A percentile compares a stretch with the other conserved stretches of the same genome.
Evolutionary conservation across 805 yeast genomes (phyloP).

Genomic region (Zygosaccharomyces pseudorouxii): DNA sequence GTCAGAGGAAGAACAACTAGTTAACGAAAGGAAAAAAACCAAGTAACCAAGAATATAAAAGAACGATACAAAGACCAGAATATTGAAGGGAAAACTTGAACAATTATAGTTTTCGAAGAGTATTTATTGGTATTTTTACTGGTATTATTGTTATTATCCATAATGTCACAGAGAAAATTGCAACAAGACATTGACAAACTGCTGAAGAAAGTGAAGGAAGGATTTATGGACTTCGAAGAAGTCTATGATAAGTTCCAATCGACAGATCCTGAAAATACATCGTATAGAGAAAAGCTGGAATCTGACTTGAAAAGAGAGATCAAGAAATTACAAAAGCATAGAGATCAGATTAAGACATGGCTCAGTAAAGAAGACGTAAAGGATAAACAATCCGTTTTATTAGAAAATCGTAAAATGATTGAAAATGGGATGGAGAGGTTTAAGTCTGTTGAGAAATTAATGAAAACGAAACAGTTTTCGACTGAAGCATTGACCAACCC

Average conservation of each 20-base stretch:
- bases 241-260: conserved; percentile 79
- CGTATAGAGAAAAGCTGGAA: conserved; percentile 92
- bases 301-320: conserved; percentile 90
- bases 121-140: not conserved
- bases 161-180: conserved; percentile 45
- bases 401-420: conserved; percentile 69
- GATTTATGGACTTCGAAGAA: conserved; percentile 77
- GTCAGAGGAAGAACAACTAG: not conserved
- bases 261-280: conserved; percentile 60
- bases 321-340: conserved; percentile 84
- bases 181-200: conserved; percentile 85
- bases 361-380: conserved; percentile 85
- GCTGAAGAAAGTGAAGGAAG: conserved; percentile 88
- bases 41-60: not conserved
- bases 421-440: conserved; percentile 89
- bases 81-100: not conserved
- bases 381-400: conserved; percentile 68
- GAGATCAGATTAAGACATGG: conserved; percentile 97
- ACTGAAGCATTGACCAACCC: conserved; percentile 85
- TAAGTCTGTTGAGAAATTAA: conserved; percentile 87
- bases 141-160: not conserved
- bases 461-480: conserved; percentile 90
- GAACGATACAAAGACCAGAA: not conserved
- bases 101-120: not conserved
- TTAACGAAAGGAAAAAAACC: not conserved